These are phyloP conservation scores for Bondarzewia mesenterica DNA, from an alignment of 1,284 basidiomycete species.

Conservation along the genomic window DNA sequence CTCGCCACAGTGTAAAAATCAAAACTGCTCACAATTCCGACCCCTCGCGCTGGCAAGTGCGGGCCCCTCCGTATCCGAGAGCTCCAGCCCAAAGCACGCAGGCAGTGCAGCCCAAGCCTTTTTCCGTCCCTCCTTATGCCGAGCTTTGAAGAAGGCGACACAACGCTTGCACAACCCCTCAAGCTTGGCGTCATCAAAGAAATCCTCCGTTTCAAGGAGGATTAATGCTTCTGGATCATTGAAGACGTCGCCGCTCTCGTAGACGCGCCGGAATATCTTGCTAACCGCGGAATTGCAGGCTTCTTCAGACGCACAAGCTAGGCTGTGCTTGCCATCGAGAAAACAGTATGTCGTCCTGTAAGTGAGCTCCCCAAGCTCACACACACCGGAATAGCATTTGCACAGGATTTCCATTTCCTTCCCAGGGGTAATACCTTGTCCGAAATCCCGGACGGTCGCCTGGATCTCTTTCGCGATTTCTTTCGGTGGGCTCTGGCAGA, in stretches of 20 bases:
- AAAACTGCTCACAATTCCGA: too few relatives aligned
- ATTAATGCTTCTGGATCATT: neutral
- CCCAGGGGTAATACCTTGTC: neutral
- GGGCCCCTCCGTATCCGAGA: neutral
- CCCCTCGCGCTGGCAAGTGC: too few relatives aligned
- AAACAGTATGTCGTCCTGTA: neutral
- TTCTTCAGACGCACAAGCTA: neutral
- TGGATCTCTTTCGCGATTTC: neutral
- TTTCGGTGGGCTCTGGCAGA: neutral
- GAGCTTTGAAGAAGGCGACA: too few relatives aligned
- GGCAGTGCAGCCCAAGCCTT: neutral
- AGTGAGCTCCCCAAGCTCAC: neutral
- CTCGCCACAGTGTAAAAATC: too few relatives aligned
- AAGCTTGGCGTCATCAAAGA: neutral
- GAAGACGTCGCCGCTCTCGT: neutral
- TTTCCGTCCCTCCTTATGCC: neutral
- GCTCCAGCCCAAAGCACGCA: neutral
- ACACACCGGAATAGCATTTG: neutral
- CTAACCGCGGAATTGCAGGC: neutral
- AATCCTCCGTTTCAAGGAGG: neutral
- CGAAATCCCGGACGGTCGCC: neutral
- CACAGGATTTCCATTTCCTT: neutral
- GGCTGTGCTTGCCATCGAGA: neutral
- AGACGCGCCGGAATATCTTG: neutral
- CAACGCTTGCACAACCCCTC: neutral